Evolutionary conservation across 352 stramenopile species (phyloP), one percentile per base, ranked within the genome.

Genomic region (Phytophthora fragariae): DNA sequence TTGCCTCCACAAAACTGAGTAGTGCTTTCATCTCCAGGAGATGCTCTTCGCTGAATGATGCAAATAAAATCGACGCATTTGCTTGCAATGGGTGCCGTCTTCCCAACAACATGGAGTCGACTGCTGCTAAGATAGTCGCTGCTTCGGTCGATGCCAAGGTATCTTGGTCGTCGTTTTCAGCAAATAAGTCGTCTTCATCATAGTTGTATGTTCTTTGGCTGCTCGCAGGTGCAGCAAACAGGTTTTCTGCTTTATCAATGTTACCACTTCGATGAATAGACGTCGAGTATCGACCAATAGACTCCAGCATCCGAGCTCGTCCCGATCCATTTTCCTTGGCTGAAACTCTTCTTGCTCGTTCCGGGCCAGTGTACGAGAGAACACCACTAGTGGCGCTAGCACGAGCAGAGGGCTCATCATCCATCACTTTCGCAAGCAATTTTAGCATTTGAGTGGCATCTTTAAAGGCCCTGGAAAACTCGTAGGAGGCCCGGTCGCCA

Each of bases 391-490:
- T 70, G 5, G 82, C 86, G 64, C 87, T 94, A 24, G 88, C 70
- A 55, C 74, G 76, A 24, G 86, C 83, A 27, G 88, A 93, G 35
- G 73, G 68, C 19, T 92, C 80, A 62, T 96, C 81, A 47, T 86
- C 74, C 21, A 96, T 49, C 27, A 94, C 88, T 60, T 92, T 89
- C 8, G 81, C 72, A 14, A 96, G 77, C 14, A 95, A 55, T 66
- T 95, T 94, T 6, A 96, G 71, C 88, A 96, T 93, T 69, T 96
- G 88, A 2, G 92, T 88, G 10, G 89, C 87, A 70, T 95, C 89
- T 53, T 85, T 85, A 56, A 96, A 92, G 12, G 84, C 86, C 49
- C 85, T 82, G 0, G 83, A 89, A 63, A 95, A 94, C 56, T 87
- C 81, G 52, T 87, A 93, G 10, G 79, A 65, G 0, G 84, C 82